Conservation (phyloP, 2,329 filamentous ascomycete genomes). For the Rhinocladiella similis region DNA sequence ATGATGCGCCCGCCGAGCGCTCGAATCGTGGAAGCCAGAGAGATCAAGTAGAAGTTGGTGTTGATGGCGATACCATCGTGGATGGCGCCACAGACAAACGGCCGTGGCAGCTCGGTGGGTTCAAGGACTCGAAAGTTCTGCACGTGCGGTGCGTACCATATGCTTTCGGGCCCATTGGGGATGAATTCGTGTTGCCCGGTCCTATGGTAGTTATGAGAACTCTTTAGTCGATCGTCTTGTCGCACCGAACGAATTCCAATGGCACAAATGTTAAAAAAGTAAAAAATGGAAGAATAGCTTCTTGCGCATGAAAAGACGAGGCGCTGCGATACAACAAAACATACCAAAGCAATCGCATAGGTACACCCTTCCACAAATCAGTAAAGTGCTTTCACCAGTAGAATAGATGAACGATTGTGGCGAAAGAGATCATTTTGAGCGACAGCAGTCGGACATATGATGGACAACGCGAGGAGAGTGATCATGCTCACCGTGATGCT, state of each 20-base stretch:
- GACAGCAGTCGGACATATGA: neutral
- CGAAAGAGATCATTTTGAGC: too few species aligned
- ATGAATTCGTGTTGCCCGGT: slow-evolving; percentile 2
- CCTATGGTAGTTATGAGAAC: neutral
- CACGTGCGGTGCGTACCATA: slow-evolving; percentile 3
- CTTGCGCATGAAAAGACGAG: too few species aligned
- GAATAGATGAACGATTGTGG: too few species aligned
- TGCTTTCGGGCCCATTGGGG: neutral
- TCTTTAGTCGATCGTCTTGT: too few species aligned
- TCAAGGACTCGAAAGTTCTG: neutral
- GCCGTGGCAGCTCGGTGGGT: neutral
- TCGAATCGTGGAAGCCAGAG: neutral
- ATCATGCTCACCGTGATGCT: neutral
- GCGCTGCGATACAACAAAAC: neutral
- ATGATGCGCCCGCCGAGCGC: neutral
- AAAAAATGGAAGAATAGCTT: too few species aligned
- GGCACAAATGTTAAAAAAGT: too few species aligned
- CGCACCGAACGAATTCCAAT: too few species aligned
- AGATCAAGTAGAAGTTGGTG: neutral
- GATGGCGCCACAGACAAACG: neutral
- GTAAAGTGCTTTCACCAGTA: neutral
- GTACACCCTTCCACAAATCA: neutral
- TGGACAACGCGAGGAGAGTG: neutral
- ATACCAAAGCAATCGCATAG: slow-evolving; percentile 2
- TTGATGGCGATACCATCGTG: slow-evolving; percentile 5